Percentiles rank a stretch among this genome's conserved stretches.
Conservation (phyloP, 495 filamentous ascomycete genomes). For the Penicillium steckii region DNA sequence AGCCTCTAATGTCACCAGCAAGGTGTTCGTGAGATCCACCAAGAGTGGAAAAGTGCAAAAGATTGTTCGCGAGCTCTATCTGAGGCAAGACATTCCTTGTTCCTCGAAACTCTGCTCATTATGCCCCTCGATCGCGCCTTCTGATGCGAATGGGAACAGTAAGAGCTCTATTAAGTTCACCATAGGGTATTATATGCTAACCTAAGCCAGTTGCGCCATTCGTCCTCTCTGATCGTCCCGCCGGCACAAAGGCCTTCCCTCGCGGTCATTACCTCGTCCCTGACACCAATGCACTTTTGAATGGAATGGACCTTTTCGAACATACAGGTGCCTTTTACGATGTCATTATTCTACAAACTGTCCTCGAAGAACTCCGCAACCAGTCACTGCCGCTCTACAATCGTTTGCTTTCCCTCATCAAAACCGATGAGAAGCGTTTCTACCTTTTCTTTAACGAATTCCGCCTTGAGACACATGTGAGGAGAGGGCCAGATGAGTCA, state of each 20-base stretch:
- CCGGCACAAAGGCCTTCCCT: constrained; percentile 75
- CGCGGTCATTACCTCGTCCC: constrained; percentile 93
- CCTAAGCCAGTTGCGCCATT: constrained; percentile 64
- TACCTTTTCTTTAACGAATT: constrained; percentile 99
- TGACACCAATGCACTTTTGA: constrained; percentile 94
- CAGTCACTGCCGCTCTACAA: constrained; percentile 94
- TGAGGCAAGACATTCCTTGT: constrained; percentile 95
- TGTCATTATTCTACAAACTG: constrained; percentile 90
- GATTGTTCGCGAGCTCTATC: constrained; percentile 93
- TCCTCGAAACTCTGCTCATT: constrained; percentile 82
- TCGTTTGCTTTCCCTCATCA: constrained; percentile 82
- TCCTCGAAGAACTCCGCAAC: constrained; percentile 93
- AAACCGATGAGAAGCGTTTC: constrained; percentile 92
- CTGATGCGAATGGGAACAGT: constrained; percentile 77
- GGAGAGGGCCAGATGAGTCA: constrained; percentile 70
- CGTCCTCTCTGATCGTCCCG: constrained; percentile 82
- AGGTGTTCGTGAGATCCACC: constrained; percentile 89
- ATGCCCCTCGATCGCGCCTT: constrained; percentile 69
- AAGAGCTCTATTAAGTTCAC: constrained; percentile 11
- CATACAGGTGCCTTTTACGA: constrained; percentile 89
- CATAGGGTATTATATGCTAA: constrained; percentile 25
- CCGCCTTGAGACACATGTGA: constrained; percentile 83
- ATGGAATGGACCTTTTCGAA: constrained; percentile 95
- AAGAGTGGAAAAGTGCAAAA: constrained; percentile 97
- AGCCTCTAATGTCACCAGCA: constrained; percentile 79